Conservation (phyloP, 2,329 filamentous ascomycete genomes). For the Mollisia scopiformis region DNA sequence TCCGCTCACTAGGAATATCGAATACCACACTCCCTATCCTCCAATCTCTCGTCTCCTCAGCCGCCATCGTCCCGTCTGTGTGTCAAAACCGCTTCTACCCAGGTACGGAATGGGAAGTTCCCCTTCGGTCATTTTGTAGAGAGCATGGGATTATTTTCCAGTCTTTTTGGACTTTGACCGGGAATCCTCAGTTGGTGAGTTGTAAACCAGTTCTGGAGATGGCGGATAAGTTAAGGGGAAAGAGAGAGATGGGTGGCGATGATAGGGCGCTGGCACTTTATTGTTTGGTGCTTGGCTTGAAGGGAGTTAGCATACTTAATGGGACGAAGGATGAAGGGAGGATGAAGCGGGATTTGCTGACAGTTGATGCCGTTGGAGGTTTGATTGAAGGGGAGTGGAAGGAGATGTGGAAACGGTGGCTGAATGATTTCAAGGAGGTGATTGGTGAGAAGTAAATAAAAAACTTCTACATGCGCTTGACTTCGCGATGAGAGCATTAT, state of each 20-base stretch:
- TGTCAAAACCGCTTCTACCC: conserved; percentile 78
- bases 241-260: conserved; percentile 39
- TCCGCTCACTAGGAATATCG: conserved; percentile 74
- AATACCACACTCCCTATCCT: conserved; percentile 68
- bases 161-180: conserved; percentile 64
- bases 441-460: conserved; percentile 16
- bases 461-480: too few species aligned
- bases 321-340: conserved; percentile 55
- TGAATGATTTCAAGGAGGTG: conserved; percentile 49
- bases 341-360: conserved; percentile 56
- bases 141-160: conserved; percentile 58
- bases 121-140: conserved; percentile 59
- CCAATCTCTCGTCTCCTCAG: conserved; percentile 49
- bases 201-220: conserved; percentile 52
- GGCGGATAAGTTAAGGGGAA: conserved; percentile 40
- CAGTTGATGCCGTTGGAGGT: conserved; percentile 42
- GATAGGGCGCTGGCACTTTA: conserved; percentile 58
- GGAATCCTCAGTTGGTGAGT: conserved; percentile 54
- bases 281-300: conserved; percentile 55
- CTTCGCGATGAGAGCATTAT: too few species aligned
- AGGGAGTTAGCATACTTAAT: conserved; percentile 53
- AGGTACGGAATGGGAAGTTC: conserved; percentile 60
- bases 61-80: conserved; percentile 57
- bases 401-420: conserved; percentile 50
- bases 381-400: conserved; percentile 48